Evolutionary conservation across 129 eudicot genomes (phyloP).

Genomic region (Heracleum sosnowskyi): DNA sequence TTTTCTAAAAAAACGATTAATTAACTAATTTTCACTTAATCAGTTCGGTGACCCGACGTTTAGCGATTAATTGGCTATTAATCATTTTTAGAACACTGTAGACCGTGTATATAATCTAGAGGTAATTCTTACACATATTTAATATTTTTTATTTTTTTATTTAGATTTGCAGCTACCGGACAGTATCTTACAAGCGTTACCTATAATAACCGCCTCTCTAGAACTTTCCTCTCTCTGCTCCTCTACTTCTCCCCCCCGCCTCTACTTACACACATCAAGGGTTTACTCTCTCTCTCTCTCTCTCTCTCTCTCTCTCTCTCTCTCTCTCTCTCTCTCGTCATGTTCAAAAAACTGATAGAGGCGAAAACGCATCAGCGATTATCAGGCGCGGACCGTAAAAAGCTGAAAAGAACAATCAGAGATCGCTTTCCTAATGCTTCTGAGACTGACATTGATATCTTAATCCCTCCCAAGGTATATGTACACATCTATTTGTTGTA

Average conservation of each 20-base stretch:
- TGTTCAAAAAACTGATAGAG: slow-evolving; percentile 80
- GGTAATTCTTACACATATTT: too few species aligned
- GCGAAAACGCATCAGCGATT: slow-evolving; percentile 71
- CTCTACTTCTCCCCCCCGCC: background rate
- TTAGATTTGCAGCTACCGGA: too few species aligned
- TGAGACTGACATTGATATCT: slow-evolving; percentile 57
- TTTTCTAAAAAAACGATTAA: too few species aligned
- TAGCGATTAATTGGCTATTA: too few species aligned
- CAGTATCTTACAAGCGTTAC: background rate
- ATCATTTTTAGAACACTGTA: too few species aligned
- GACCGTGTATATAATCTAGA: too few species aligned
- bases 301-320: too few species aligned
- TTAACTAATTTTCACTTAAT: too few species aligned
- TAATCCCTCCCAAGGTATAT: slow-evolving; percentile 68
- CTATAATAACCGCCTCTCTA: background rate
- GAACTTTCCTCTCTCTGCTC: background rate
- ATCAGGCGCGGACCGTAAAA: slow-evolving; percentile 94
- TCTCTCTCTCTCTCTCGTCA: slow-evolving; percentile 1
- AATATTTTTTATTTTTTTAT: too few species aligned
- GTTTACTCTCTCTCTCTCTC: background rate
- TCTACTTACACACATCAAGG: background rate
- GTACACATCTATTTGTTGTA: background rate
- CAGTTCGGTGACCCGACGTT: too few species aligned
- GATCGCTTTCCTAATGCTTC: slow-evolving; percentile 60
- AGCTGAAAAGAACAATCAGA: slow-evolving; percentile 55